phyloP scores from a whole-genome alignment of 257 asterid genomes.

The Gentiana macrophylla region DNA sequence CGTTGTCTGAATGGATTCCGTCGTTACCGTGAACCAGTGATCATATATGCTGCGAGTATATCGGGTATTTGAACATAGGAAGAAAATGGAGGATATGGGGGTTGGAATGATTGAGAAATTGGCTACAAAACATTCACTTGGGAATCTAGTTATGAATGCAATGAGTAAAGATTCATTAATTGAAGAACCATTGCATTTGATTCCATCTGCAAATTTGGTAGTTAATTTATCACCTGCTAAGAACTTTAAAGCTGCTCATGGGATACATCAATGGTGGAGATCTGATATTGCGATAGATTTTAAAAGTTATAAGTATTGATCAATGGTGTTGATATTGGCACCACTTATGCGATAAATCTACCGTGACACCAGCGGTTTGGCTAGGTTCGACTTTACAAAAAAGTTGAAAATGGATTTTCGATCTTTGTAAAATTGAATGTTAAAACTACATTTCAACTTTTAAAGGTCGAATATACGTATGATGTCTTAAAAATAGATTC shows the following conservation, averaged over 20 bases:
- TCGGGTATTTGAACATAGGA: conserved; percentile 83
- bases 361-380: too few relatives aligned
- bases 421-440: too few relatives aligned
- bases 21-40: conserved; percentile 56
- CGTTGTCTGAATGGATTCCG: conserved; percentile 61
- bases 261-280: conserved; percentile 97
- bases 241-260: conserved; percentile 74
- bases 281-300: conserved; percentile 38
- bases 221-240: conserved; percentile 40
- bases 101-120: conserved; percentile 57
- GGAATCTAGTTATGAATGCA: conserved; percentile 56
- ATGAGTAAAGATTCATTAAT: conserved; percentile 35
- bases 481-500: too few relatives aligned
- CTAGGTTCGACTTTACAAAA: too few relatives aligned
- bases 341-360: conserved; percentile 22
- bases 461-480: too few relatives aligned
- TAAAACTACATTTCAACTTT: too few relatives aligned
- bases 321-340: background rate
- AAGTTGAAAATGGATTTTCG: too few relatives aligned
- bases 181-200: conserved; percentile 74
- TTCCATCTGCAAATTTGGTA: conserved; percentile 64
- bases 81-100: conserved; percentile 69
- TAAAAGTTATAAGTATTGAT: conserved; percentile 30
- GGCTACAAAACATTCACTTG: conserved; percentile 76
- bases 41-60: conserved; percentile 68